Conservation (phyloP, 2,329 filamentous ascomycete species). For the Aspergillus novofumigatus region DNA sequence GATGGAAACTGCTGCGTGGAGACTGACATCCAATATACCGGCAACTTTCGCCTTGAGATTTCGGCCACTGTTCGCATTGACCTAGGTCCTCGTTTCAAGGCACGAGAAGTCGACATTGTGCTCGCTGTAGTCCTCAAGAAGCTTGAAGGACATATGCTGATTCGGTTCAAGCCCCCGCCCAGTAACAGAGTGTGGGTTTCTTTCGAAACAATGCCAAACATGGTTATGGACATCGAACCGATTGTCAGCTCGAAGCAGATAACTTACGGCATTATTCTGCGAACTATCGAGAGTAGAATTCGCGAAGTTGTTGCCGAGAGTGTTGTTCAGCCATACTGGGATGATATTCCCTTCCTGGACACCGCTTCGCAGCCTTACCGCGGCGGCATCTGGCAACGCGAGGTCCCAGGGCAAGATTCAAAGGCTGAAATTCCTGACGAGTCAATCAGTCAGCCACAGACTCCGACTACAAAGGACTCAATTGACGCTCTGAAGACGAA, state of each 20-base stretch:
- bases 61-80: constrained; percentile 92
- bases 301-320: constrained; percentile 92
- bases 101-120: constrained; percentile 82
- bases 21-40: constrained; percentile 81
- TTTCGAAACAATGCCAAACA: constrained; percentile 88
- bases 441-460: constrained; percentile 20
- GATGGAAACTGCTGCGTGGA: constrained; percentile 87
- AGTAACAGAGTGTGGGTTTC: constrained; percentile 96
- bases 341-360: constrained; percentile 86
- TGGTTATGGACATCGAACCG: constrained; percentile 91
- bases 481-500: constrained; percentile 28
- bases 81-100: constrained; percentile 80
- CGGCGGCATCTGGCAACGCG: constrained; percentile 72
- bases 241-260: constrained; percentile 95
- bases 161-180: constrained; percentile 89
- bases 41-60: constrained; percentile 84
- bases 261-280: constrained; percentile 85
- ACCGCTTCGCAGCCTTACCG: constrained; percentile 74
- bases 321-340: constrained; percentile 89
- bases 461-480: constrained; percentile 17
- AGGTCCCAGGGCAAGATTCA: constrained; percentile 39
- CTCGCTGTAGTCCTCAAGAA: constrained; percentile 81
- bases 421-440: constrained; percentile 37
- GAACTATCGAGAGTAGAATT: constrained; percentile 91
- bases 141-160: constrained; percentile 76